phyloP scores from a whole-genome alignment of 1,284 basidiomycete species.

The Ustilago lituana region DNA sequence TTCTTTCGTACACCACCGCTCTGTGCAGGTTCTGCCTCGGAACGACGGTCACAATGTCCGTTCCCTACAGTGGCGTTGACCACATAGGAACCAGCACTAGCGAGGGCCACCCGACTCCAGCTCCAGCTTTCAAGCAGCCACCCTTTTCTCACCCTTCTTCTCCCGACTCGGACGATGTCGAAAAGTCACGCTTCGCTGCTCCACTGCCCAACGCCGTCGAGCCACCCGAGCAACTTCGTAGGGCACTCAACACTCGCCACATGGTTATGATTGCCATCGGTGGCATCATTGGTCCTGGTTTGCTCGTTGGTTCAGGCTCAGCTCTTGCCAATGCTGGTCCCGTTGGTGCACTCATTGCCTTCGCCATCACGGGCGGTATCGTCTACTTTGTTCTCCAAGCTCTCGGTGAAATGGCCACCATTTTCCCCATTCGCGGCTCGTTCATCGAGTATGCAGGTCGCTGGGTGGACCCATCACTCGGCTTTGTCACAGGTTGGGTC shows the following conservation, averaged over 20 bases:
- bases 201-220: background rate
- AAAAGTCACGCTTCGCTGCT: conserved; percentile 8
- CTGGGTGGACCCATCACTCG: conserved; percentile 80
- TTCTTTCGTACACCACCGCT: background rate
- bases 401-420: conserved; percentile 65
- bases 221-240: conserved; percentile 32
- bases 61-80: conserved; percentile 8
- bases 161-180: conserved; percentile 21
- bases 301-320: conserved; percentile 48
- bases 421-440: conserved; percentile 74
- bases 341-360: conserved; percentile 48
- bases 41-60: conserved; percentile 8
- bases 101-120: background rate
- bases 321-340: conserved; percentile 52
- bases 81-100: conserved; percentile 2
- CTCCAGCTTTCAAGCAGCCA: conserved; percentile 18
- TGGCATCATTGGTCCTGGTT: conserved; percentile 58
- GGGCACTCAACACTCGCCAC: conserved; percentile 51
- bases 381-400: conserved; percentile 51
- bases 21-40: too few species aligned
- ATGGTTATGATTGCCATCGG: conserved; percentile 59
- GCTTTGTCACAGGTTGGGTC: conserved; percentile 72
- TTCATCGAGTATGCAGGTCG: conserved; percentile 82
- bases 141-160: conserved; percentile 14
- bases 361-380: conserved; percentile 47